phyloP scores from a whole-genome alignment of 495 filamentous ascomycete species.

The Tuber indicum region DNA sequence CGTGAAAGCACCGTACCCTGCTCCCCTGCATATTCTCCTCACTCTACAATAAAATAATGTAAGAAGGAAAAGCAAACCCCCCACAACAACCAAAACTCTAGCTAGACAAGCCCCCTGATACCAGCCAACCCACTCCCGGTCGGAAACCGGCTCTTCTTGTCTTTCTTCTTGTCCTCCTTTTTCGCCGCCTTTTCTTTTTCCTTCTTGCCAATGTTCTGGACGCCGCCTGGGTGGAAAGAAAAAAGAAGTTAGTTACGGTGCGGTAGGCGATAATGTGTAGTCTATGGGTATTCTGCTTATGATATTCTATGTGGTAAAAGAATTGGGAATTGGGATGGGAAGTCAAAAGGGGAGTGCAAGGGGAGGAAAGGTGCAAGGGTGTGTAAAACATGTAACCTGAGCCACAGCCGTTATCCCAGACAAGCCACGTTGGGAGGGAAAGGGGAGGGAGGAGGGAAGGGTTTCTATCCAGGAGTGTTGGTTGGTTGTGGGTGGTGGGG shows the following conservation, averaged over 20 bases:
- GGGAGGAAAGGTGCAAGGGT: background rate
- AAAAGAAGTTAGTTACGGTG: background rate
- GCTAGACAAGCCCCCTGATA: slow-evolving; percentile 50
- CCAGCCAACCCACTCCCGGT: slow-evolving; percentile 47
- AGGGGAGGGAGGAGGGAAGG: slow-evolving; percentile 8
- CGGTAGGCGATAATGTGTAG: background rate
- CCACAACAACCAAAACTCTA: background rate
- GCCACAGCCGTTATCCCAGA: slow-evolving; percentile 13
- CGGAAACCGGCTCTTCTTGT: slow-evolving; percentile 47
- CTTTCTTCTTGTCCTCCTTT: slow-evolving; percentile 48
- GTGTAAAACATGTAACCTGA: background rate
- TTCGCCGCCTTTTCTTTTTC: slow-evolving; percentile 50
- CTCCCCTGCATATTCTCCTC: background rate
- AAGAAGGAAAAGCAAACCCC: background rate
- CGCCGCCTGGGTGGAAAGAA: slow-evolving; percentile 45
- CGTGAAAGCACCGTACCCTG: background rate
- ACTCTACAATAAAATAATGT: background rate
- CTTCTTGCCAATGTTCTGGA: slow-evolving; percentile 51
- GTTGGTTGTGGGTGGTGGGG: background rate
- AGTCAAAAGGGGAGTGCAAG: background rate
- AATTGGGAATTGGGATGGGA: background rate
- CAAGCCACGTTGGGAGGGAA: slow-evolving; percentile 7
- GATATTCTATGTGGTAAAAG: background rate
- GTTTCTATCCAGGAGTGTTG: slow-evolving; percentile 2
- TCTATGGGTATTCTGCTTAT: slow-evolving; percentile 6